phyloP scores from a whole-genome alignment of 768 basidiomycete species.

The Boletales sp. region DNA sequence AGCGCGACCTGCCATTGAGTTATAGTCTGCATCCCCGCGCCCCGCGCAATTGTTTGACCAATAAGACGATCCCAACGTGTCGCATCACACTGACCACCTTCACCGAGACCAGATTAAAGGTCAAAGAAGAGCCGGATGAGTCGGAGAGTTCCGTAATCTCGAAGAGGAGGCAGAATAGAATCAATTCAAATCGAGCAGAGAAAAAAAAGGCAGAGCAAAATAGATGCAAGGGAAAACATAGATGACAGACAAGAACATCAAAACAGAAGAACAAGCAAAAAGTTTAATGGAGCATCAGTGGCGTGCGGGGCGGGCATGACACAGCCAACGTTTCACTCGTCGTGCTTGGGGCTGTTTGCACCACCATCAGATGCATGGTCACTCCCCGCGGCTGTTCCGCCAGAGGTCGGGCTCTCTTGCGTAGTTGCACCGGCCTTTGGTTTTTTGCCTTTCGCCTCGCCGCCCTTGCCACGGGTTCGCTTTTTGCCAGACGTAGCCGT shows the following conservation, averaged over 20 bases:
- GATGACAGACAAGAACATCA: slow-evolving; percentile 10
- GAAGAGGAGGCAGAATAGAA: slow-evolving; percentile 22
- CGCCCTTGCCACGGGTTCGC: slow-evolving; percentile 29
- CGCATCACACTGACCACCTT: slow-evolving; percentile 13
- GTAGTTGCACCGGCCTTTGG: slow-evolving; percentile 15
- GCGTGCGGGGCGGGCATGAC: background rate
- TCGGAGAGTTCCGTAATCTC: slow-evolving; percentile 15
- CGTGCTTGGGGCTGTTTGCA: slow-evolving; percentile 21
- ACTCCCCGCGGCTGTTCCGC: slow-evolving; percentile 24
- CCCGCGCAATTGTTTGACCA: slow-evolving; percentile 28
- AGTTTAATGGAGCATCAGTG: background rate
- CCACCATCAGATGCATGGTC: slow-evolving; percentile 26
- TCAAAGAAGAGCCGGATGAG: slow-evolving; percentile 26
- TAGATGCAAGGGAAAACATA: slow-evolving; percentile 5
- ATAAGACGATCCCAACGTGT: slow-evolving; percentile 24
- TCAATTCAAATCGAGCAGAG: slow-evolving; percentile 21
- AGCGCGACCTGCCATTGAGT: slow-evolving; percentile 17
- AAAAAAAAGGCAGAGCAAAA: slow-evolving; percentile 1
- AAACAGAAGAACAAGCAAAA: background rate
- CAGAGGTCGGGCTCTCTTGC: slow-evolving; percentile 19
- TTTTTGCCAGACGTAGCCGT: slow-evolving; percentile 24
- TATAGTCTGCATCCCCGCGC: slow-evolving; percentile 15
- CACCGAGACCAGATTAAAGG: slow-evolving; percentile 27
- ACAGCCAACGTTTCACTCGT: slow-evolving; percentile 17
- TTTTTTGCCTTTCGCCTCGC: slow-evolving; percentile 32